Evolutionary conservation across 306 rosid species (phyloP), one percentile per base, ranked within the genome.

Genomic region (Dicorynia guianensis): DNA sequence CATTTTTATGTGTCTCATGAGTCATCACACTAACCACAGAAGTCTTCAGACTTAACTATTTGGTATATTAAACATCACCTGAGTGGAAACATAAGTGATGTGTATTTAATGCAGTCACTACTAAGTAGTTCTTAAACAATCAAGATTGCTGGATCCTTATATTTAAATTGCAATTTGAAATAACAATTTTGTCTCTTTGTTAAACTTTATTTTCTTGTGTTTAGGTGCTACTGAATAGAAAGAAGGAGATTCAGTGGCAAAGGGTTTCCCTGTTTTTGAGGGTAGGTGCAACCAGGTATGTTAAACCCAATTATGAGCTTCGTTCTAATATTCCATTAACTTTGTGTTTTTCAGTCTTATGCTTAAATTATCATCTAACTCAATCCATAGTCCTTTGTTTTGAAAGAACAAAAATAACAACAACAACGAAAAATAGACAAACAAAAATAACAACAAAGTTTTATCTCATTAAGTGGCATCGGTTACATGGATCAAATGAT

Each of bases 191-290:
- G 52, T 30, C 18, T 71, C 50, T 12, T 33, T 4, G 38, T 15
- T 4, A 38, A 52, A 20, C 63, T 72, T 44, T 36, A 12, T 80
- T 71, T 71, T 69, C 30, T 69, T 15, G 17, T 77, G 44, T 77
- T 61, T 78, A 92, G 98, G 98, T 87, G 80, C 89, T 92, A 63
- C 92, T 95, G 44, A 90, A 95, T 88, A 86, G 79, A 61, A 92
- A 79, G 87, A 92, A 75, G 79, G 96, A 95, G 80, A 90, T 92
- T 74, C 95, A 72, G 76, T 92, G 98, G 98, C 87, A 90, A 76
- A 95, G 88, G 87, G 87, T 95, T 77, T 83, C 86, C 76, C 80
- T 95, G 40, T 95, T 94, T 80, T 83, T 94, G 75, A 87, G 91
- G 78, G 82, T 89, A 58, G 98, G 98, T 78, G 89, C 89, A 55